A percentile compares a stretch with the other conserved stretches of the same genome.
Conservation (phyloP, 2,329 filamentous ascomycete genomes). For the Mollisia scopiformis region DNA sequence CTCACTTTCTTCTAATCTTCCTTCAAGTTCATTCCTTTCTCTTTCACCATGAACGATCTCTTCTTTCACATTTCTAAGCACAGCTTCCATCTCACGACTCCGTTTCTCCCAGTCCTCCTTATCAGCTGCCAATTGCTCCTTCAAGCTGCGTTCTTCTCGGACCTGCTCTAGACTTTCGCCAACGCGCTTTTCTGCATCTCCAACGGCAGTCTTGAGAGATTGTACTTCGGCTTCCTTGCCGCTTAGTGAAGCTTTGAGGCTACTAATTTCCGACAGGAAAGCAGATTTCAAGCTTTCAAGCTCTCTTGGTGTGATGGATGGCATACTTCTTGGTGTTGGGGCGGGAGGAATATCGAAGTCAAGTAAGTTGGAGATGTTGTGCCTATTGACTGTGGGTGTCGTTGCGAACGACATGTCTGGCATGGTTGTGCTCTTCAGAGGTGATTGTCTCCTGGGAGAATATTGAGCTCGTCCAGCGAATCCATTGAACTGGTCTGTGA, state of each 20-base stretch:
- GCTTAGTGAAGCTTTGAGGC: constrained; percentile 87
- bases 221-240: constrained; percentile 92
- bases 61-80: constrained; percentile 78
- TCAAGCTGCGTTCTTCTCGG: constrained; percentile 72
- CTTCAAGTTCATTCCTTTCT: constrained; percentile 80
- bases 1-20: constrained; percentile 77
- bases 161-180: constrained; percentile 84
- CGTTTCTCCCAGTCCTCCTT: constrained; percentile 84
- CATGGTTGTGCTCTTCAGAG: constrained; percentile 40
- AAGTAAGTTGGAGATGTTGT: constrained; percentile 67
- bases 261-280: constrained; percentile 91
- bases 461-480: constrained; percentile 45
- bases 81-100: constrained; percentile 81
- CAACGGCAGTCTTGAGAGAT: constrained; percentile 83
- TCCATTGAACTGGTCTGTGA: constrained; percentile 76
- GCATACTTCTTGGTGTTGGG: constrained; percentile 88
- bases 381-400: constrained; percentile 31
- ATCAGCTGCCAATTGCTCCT: constrained; percentile 74
- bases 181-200: constrained; percentile 89
- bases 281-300: constrained; percentile 89
- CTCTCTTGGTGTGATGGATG: constrained; percentile 88
- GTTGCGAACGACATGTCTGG: constrained; percentile 29
- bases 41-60: constrained; percentile 78
- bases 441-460: constrained; percentile 58
- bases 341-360: constrained; percentile 94